Evolutionary conservation across 768 basidiomycete genomes (phyloP).

Genomic region (Mrakia hoshinonis): DNA sequence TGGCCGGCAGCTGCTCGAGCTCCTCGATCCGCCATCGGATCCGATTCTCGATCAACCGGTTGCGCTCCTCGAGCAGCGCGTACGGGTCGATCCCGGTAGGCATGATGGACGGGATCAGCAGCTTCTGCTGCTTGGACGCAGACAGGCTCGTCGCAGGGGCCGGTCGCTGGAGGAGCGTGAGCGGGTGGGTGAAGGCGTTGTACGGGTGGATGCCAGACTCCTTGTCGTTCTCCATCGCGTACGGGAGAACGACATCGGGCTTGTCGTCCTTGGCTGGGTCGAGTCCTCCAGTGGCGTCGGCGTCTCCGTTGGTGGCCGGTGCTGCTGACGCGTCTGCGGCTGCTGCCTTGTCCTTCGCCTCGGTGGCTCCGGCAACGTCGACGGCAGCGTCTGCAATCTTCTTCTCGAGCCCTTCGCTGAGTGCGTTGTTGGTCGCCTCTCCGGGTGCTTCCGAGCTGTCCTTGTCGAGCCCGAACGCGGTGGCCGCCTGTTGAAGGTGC

Average conservation of each 20-base stretch:
- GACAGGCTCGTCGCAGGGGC: constrained; percentile 46
- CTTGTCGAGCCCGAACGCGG: constrained; percentile 45
- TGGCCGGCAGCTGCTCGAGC: constrained; percentile 44
- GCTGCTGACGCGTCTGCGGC: background rate
- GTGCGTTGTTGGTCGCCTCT: constrained; percentile 27
- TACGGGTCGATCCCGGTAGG: constrained; percentile 87
- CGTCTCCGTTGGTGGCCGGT: constrained; percentile 38
- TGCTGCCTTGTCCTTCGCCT: constrained; percentile 35
- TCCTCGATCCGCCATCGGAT: constrained; percentile 81
- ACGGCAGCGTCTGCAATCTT: constrained; percentile 66
- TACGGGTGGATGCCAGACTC: constrained; percentile 81
- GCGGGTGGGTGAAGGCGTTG: constrained; percentile 75
- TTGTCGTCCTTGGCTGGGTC: constrained; percentile 12
- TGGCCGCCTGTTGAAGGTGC: constrained; percentile 57
- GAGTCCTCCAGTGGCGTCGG: too few species aligned
- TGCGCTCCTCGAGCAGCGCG: constrained; percentile 80
- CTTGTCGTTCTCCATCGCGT: constrained; percentile 60
- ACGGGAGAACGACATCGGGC: constrained; percentile 12
- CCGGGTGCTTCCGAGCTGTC: constrained; percentile 48
- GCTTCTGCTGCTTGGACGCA: constrained; percentile 44
- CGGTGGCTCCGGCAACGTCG: constrained; percentile 54
- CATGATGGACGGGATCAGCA: constrained; percentile 80
- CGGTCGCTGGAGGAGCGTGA: constrained; percentile 56
- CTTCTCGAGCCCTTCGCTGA: constrained; percentile 46
- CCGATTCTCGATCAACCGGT: constrained; percentile 80